Conservation (phyloP, 768 basidiomycete species). For the Macrocybe gigantea region DNA sequence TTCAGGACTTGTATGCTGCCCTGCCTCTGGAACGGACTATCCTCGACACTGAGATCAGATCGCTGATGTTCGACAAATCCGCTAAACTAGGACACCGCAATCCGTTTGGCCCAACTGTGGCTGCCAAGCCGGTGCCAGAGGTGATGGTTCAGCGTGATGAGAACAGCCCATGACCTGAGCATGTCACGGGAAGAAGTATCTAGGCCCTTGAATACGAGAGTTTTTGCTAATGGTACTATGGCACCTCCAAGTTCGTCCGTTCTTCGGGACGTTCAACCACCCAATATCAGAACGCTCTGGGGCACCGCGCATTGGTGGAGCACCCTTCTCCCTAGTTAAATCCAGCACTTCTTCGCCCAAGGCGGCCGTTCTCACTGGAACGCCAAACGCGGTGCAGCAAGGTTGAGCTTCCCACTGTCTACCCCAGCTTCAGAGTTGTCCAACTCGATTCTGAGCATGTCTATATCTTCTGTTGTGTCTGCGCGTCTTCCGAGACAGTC, state of each 20-base stretch:
- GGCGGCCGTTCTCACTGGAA: neutral
- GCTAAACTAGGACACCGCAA: neutral
- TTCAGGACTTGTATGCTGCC: conserved; percentile 61
- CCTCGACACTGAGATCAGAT: conserved; percentile 54
- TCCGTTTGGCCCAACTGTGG: neutral
- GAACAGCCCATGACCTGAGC: conserved; percentile 14
- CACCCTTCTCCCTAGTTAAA: conserved; percentile 8
- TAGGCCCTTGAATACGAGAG: conserved; percentile 8
- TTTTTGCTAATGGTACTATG: conserved; percentile 8
- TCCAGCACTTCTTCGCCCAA: conserved; percentile 4
- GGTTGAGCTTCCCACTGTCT: conserved; percentile 22
- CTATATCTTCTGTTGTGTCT: neutral
- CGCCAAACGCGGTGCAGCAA: conserved; percentile 13
- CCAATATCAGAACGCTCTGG: conserved; percentile 19
- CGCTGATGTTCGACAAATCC: conserved; percentile 6
- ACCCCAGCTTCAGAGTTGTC: too few species aligned
- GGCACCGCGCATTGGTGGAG: conserved; percentile 30
- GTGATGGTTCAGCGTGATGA: conserved; percentile 1
- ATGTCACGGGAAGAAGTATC: conserved; percentile 55
- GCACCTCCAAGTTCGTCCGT: conserved; percentile 9
- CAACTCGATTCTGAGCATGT: neutral
- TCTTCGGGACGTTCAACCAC: neutral
- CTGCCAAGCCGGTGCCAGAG: conserved; percentile 5
- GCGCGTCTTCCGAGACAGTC: neutral
- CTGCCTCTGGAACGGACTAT: conserved; percentile 63